Conservation (phyloP, 345 rosid species). For the Mallotus nudiflorus region DNA sequence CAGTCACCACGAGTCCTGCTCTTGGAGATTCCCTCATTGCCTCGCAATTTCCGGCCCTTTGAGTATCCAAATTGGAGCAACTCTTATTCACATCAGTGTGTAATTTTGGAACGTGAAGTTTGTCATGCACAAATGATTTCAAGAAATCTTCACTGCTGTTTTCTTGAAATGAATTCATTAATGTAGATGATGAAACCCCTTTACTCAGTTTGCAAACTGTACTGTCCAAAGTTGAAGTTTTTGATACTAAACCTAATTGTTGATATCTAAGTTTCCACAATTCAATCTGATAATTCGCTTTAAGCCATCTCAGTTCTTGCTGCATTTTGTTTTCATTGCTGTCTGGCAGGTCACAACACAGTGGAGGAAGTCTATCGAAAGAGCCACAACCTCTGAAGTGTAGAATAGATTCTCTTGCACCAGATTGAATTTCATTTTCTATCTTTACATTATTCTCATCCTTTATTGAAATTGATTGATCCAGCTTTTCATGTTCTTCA, state of each 20-base stretch:
- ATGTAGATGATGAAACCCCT: slow-evolving; percentile 14
- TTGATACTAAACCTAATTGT: slow-evolving; percentile 34
- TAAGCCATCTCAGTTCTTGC: slow-evolving; percentile 66
- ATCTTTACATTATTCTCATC: slow-evolving; percentile 22
- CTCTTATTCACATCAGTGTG: slow-evolving; percentile 19
- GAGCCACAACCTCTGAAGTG: slow-evolving; percentile 40
- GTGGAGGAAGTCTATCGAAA: slow-evolving; percentile 27
- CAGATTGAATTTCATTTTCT: slow-evolving; percentile 28
- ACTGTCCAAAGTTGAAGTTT: slow-evolving; percentile 27
- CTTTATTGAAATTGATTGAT: slow-evolving; percentile 24
- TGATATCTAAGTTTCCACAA: slow-evolving; percentile 57
- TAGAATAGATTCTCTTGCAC: slow-evolving; percentile 28
- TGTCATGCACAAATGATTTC: slow-evolving; percentile 12
- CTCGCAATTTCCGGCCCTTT: slow-evolving; percentile 32
- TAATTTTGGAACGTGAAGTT: slow-evolving; percentile 20
- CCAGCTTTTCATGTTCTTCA: slow-evolving; percentile 47
- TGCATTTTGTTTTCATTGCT: slow-evolving; percentile 44
- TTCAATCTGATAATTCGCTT: slow-evolving; percentile 60
- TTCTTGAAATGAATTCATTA: slow-evolving; percentile 17
- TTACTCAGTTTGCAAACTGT: slow-evolving; percentile 22
- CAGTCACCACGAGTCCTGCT: slow-evolving; percentile 18
- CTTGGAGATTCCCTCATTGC: slow-evolving; percentile 25
- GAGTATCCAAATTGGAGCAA: slow-evolving; percentile 37
- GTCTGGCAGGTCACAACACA: slow-evolving; percentile 32
- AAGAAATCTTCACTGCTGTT: slow-evolving; percentile 17